phyloP scores from a whole-genome alignment of 225 moss, liverwort and hornwort genomes.

The Asterella californica region DNA sequence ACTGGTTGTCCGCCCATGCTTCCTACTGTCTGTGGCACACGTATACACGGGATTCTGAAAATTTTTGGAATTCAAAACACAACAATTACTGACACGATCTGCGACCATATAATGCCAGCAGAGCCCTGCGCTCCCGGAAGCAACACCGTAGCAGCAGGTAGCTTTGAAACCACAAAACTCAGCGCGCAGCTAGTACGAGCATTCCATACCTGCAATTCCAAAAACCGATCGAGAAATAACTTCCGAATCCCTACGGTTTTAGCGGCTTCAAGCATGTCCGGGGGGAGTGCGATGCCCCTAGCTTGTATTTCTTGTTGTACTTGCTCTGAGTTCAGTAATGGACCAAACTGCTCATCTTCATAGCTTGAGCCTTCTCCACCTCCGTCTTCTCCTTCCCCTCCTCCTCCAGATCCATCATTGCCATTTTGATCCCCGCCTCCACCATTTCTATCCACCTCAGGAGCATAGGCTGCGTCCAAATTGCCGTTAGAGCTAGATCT shows the following conservation, averaged over 20 bases:
- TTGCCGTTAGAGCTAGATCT: slow-evolving; percentile 8
- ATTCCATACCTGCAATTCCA: slow-evolving; percentile 59
- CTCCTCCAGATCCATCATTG: slow-evolving; percentile 14
- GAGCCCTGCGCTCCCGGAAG: neutral
- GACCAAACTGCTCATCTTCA: slow-evolving; percentile 60
- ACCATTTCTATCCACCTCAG: slow-evolving; percentile 14
- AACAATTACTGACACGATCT: neutral
- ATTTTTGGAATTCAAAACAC: neutral
- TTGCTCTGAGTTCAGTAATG: slow-evolving; percentile 71
- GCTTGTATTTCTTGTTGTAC: slow-evolving; percentile 58
- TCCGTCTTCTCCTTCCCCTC: slow-evolving; percentile 32
- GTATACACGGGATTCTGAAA: neutral
- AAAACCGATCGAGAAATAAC: slow-evolving; percentile 70
- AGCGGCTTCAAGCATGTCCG: slow-evolving; percentile 83
- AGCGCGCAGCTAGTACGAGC: neutral
- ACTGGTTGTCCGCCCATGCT: too few relatives aligned
- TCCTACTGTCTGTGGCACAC: too few relatives aligned
- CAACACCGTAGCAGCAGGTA: neutral
- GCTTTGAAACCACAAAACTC: neutral
- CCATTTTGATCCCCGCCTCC: slow-evolving; percentile 25
- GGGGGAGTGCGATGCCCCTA: slow-evolving; percentile 53
- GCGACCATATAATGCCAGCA: neutral
- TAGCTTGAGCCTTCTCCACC: slow-evolving; percentile 25
- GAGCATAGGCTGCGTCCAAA: neutral
- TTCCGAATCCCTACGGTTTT: slow-evolving; percentile 68